Conservation (phyloP, 1,284 basidiomycete species). For the Rhodotorula sp. region DNA sequence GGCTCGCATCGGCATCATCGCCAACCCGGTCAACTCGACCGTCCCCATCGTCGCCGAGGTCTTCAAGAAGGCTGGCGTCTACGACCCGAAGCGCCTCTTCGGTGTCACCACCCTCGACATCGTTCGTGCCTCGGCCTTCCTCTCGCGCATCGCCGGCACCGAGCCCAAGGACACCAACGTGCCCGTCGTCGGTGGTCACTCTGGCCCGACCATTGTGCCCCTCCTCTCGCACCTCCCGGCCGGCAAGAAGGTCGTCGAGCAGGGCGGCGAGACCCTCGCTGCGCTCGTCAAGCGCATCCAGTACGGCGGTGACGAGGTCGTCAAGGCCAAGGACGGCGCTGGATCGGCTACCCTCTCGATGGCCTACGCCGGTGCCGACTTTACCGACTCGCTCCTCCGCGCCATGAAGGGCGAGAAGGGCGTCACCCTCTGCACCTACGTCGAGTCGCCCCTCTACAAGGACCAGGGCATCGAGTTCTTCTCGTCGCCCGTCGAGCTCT, state of each 20-base stretch:
- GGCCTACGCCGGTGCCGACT: conserved; percentile 89
- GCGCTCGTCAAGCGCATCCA: conserved; percentile 81
- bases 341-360: conserved; percentile 88
- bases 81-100: conserved; percentile 71
- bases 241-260: conserved; percentile 52
- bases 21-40: conserved; percentile 71
- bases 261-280: conserved; percentile 64
- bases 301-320: conserved; percentile 89
- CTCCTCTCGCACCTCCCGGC: conserved; percentile 75
- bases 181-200: conserved; percentile 94
- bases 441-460: conserved; percentile 64
- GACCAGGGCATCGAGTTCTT: conserved; percentile 71
- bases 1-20: conserved; percentile 92
- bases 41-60: conserved; percentile 95
- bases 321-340: conserved; percentile 83
- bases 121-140: conserved; percentile 90
- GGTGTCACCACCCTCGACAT: conserved; percentile 97
- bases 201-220: conserved; percentile 92
- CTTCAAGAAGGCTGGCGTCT: conserved; percentile 89
- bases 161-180: conserved; percentile 64
- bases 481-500: conserved; percentile 84
- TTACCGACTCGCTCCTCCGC: conserved; percentile 75
- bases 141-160: conserved; percentile 70
- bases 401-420: conserved; percentile 84
- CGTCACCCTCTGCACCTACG: conserved; percentile 60